Percentiles rank a stretch among this genome's conserved stretches.
These are phyloP conservation scores for Verticillium dahliae DNA, from an alignment of 2,329 filamentous ascomycete species.

Conservation along the genomic window DNA sequence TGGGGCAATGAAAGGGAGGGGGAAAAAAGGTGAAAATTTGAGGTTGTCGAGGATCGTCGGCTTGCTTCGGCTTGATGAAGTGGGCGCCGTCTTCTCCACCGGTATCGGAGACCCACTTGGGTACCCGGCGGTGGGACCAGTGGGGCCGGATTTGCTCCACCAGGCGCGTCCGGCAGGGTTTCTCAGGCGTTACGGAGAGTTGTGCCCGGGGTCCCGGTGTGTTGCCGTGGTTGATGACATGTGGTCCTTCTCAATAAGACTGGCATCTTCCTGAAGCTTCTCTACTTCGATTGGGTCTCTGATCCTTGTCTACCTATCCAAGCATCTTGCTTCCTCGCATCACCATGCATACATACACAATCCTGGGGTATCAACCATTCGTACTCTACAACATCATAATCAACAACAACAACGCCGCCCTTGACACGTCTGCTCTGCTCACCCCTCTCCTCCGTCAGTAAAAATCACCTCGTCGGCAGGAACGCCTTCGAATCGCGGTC, in stretches of 20 bases:
- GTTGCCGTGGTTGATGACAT: no score
- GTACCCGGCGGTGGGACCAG: neutral
- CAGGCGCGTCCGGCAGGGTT: neutral
- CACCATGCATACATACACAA: no score
- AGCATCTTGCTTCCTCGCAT: no score
- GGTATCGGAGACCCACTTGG: neutral
- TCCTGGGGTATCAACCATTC: no score
- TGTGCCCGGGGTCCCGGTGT: no score
- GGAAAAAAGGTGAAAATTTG: neutral
- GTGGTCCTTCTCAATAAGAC: no score
- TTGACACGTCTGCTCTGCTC: neutral
- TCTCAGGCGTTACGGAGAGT: no score
- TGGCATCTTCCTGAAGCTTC: no score
- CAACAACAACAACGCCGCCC: neutral
- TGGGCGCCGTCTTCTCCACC: neutral
- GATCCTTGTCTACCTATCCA: no score
- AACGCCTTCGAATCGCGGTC: slow-evolving; percentile 62
- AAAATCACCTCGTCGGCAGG: slow-evolving; percentile 35
- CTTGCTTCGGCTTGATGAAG: neutral
- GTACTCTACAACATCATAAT: no score
- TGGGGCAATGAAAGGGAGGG: neutral
- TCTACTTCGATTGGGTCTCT: no score
- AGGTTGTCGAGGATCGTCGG: neutral
- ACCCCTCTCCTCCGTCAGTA: no score
- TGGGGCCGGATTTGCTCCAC: neutral